Percentiles rank a stretch among this genome's conserved stretches.
phyloP scores from a whole-genome alignment of 2,329 filamentous ascomycete genomes.

The Fusarium gaditjirri region DNA sequence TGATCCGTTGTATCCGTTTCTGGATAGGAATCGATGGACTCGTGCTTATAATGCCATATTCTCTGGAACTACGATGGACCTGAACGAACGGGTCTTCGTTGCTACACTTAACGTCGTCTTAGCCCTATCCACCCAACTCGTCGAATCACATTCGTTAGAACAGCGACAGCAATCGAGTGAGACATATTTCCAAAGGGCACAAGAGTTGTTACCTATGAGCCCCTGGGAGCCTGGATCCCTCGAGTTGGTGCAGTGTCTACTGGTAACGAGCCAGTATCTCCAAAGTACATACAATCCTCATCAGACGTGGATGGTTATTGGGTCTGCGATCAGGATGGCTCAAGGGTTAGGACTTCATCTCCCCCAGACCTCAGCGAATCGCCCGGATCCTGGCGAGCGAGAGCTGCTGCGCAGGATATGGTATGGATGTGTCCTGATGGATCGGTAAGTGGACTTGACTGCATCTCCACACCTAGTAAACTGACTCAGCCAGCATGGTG shows the following conservation, averaged over 20 bases:
- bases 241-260: slow-evolving; percentile 57
- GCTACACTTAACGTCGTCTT: slow-evolving; percentile 59
- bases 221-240: slow-evolving; percentile 56
- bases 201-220: slow-evolving; percentile 55
- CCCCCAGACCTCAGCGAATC: slow-evolving; percentile 49
- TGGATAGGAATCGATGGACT: slow-evolving; percentile 53
- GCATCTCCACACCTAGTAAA: fast-evolving
- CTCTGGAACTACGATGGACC: slow-evolving; percentile 49
- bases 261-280: slow-evolving; percentile 60
- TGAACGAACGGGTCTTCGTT: slow-evolving; percentile 56
- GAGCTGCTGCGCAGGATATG: slow-evolving; percentile 48
- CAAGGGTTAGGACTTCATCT: slow-evolving; percentile 59
- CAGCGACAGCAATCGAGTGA: slow-evolving; percentile 54
- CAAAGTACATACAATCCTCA: slow-evolving; percentile 60
- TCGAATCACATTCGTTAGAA: slow-evolving; percentile 53
- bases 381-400: slow-evolving; percentile 35
- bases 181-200: slow-evolving; percentile 55
- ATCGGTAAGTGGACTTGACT: slow-evolving; percentile 43
- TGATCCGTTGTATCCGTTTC: slow-evolving; percentile 58
- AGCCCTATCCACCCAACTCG: slow-evolving; percentile 57
- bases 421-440: slow-evolving; percentile 54
- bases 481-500: slow-evolving; percentile 46
- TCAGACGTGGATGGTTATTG: slow-evolving; percentile 61
- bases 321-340: slow-evolving; percentile 57
- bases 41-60: slow-evolving; percentile 55